Evolutionary conservation across 257 asterid species (phyloP), one percentile per base, ranked within the genome.

Genomic region (Knoxia roxburghii): DNA sequence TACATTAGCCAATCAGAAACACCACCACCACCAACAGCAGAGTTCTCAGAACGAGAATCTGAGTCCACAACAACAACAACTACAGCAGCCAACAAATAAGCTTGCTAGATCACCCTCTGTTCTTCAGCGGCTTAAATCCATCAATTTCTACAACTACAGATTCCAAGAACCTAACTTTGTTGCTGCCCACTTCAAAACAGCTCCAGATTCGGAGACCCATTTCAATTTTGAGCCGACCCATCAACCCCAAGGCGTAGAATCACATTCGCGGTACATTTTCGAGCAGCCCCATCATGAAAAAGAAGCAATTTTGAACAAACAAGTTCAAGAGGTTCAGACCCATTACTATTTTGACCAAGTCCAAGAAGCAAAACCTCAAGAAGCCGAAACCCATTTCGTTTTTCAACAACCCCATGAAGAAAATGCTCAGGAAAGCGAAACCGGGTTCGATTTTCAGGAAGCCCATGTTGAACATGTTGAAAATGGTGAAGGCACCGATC

Each of bases 41-140:
- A 61, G 48, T 12, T 17, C 71, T 4, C 75, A 65, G 18, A 57
- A 62, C 8, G 65, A 72, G 27, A 50, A 50, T n/a, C 56, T 27
- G 7, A 26, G 21, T 1, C 56, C 26, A n/a, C 56, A 50, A 7
- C 56, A 50, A 11, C 56, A 50, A 57, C 67, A 61, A 3, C 71
- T 63, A 2, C 70, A 73, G 0, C 77, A 69, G 0, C 76, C 72
- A 9, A 4, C 41, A 37, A 37, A 37, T 46, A 65, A 69, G 45
- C 67, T 81, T 35, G 78, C 63, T 33, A 78, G 79, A 72, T 83
- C 94, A 4, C 88, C 85, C 3, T 86, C 96, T 0, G 69, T 88
- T 76, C 88, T 89, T 50, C 95, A 86, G 53, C 96, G 96, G 68
- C 67, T 87, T 7, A 87, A 82, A 76, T 87, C 97, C 67, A 65